Percentiles rank a stretch among this genome's conserved stretches.
These are phyloP conservation scores for Rhizopogon vinicolor DNA, from an alignment of 768 basidiomycete species.

Conservation along the genomic window DNA sequence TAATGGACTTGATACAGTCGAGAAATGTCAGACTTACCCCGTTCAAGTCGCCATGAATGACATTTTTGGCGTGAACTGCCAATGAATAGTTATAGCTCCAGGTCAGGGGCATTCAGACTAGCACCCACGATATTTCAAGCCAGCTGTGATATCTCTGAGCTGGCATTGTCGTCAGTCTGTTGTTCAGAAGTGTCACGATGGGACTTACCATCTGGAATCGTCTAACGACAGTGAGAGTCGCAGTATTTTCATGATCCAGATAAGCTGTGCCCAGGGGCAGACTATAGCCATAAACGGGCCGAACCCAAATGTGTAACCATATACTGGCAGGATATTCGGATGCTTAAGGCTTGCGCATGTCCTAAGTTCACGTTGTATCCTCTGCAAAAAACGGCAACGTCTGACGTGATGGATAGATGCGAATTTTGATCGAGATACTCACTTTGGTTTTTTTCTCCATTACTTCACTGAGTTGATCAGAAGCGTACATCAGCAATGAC, in stretches of 20 bases:
- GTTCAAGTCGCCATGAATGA: constrained; percentile 6
- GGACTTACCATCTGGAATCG: constrained; percentile 14
- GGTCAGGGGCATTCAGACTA: background rate
- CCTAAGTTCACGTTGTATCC: too few relatives aligned
- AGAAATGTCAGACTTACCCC: background rate
- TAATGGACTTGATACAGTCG: background rate
- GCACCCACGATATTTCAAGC: background rate
- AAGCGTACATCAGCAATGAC: too few relatives aligned
- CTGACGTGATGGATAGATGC: too few relatives aligned
- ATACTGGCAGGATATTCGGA: constrained; percentile 15
- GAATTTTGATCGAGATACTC: too few relatives aligned
- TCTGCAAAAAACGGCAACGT: too few relatives aligned
- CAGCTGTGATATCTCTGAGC: background rate
- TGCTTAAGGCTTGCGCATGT: constrained; percentile 6
- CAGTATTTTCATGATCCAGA: constrained; percentile 4
- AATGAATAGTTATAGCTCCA: background rate
- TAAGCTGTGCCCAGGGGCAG: constrained; percentile 13
- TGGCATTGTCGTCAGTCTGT: background rate
- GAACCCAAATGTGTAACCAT: constrained; percentile 14
- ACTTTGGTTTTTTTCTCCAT: too few relatives aligned
- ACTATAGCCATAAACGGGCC: constrained; percentile 16
- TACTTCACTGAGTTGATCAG: too few relatives aligned
- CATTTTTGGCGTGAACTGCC: background rate
- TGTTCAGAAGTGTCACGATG: too few relatives aligned
- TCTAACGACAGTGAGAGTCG: constrained; percentile 1